Conservation (phyloP, 768 basidiomycete genomes). For the Rhizopogon sp. region DNA sequence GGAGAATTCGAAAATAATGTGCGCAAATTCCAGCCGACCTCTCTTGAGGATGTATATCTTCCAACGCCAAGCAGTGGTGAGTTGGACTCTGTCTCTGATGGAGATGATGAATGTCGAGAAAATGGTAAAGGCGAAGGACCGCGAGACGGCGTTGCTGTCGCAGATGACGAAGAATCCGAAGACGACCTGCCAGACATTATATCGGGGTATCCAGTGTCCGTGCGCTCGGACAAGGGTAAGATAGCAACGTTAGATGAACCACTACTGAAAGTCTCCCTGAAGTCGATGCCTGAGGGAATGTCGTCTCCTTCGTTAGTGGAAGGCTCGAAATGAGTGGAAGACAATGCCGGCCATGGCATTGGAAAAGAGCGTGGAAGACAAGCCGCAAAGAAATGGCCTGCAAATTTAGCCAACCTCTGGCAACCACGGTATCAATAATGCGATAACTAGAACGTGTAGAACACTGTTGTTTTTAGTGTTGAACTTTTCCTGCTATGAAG, state of each 20-base stretch:
- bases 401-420: neutral
- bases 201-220: constrained; percentile 20
- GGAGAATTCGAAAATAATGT: constrained; percentile 30
- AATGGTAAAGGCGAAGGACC: constrained; percentile 57
- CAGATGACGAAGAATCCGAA: constrained; percentile 24
- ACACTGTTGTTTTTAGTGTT: neutral
- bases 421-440: neutral
- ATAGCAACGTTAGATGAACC: constrained; percentile 1
- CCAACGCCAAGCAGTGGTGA: constrained; percentile 35
- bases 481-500: neutral
- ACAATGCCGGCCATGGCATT: constrained; percentile 15
- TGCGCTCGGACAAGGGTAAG: constrained; percentile 6
- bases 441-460: neutral
- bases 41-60: constrained; percentile 33
- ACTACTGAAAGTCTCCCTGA: constrained; percentile 29
- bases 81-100: constrained; percentile 55
- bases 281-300: constrained; percentile 40
- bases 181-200: constrained; percentile 17
- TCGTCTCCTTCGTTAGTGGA: constrained; percentile 35
- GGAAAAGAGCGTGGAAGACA: constrained; percentile 4
- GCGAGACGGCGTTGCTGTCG: constrained; percentile 60
- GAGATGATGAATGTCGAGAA: constrained; percentile 47
- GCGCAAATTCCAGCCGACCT: constrained; percentile 58
- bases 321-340: constrained; percentile 11
- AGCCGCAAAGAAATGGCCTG: neutral